phyloP scores from a whole-genome alignment of 2,329 filamentous ascomycete genomes.

The Verticillium klebahnii region DNA sequence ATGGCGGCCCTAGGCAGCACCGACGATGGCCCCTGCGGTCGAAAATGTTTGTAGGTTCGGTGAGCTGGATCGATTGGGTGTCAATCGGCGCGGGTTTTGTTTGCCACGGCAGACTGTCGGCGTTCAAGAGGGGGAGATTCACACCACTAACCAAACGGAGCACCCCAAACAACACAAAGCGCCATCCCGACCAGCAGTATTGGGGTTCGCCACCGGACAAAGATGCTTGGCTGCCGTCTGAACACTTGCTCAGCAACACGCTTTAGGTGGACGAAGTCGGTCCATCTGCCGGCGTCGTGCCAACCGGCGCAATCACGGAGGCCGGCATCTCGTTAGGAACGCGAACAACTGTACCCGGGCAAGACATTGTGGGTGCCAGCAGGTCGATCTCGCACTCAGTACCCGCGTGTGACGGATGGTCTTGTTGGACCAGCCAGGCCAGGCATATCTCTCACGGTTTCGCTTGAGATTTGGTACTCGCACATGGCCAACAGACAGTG shows the following conservation, averaged over 20 bases:
- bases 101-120: too few species aligned
- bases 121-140: too few species aligned
- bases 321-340: background rate
- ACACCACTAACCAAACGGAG: too few species aligned
- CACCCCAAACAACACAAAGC: too few species aligned
- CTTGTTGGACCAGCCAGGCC: background rate
- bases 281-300: background rate
- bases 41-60: too few species aligned
- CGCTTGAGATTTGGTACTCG: background rate
- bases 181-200: too few species aligned
- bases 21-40: background rate
- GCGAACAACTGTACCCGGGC: background rate
- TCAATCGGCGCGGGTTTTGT: too few species aligned
- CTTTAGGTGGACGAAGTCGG: background rate
- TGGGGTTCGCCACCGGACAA: background rate
- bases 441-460: background rate
- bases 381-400: slow-evolving; percentile 8
- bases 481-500: background rate
- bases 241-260: background rate
- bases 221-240: background rate
- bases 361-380: slow-evolving; percentile 8
- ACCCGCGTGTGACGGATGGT: slow-evolving; percentile 2
- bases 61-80: too few species aligned
- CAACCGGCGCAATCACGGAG: background rate
- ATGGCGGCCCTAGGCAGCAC: background rate